Base-by-base conservation (phyloP, 148 eudicot species). In the Fallopia convolvulus region DNA sequence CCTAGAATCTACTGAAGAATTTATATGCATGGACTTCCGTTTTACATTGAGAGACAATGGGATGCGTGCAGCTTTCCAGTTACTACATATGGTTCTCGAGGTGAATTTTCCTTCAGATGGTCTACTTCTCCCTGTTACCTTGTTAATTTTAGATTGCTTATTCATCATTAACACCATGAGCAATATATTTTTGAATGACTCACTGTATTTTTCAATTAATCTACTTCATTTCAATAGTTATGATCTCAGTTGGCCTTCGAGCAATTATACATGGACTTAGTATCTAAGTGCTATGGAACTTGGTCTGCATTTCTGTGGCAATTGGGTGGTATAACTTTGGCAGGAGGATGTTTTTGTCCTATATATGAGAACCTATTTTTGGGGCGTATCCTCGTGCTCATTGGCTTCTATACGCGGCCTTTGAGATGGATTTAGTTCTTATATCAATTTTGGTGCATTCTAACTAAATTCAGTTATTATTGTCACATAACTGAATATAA, bases 81-180 rank as follows among this genome's bases (percentile, higher is more conserved):
- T 96, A 75, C 90, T 96, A 79, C 99, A 96, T 85, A 96, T 96
- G 99, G 99, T 96, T 50, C 99, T 96, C 72, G 97, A 93, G 99
- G 99, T 96, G 87, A 76, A 66, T 72, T 55, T 55, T 46, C 21
- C 53, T 36, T 82, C 41, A 72, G 2, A 20, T 55, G 60, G 13
- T 74, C 68, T 70, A 13, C 41, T 68, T 76, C 44, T 70, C 76
- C 52, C 13, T 48, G 23, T 47, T 23, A 55, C 11, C 66, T 60
- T 60, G 21, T 60, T 21, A 6, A 44, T 60, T 60, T 60, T 21
- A 21, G 66, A 60, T 60, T 21, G 14, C 36, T 21, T 33, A 32
- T 32, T 13, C 18, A 65, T 65, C 17, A 14, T 33, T 12, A 65
- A 65, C 32, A 23, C 32, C 66, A 6, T 5, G 42, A 33, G 71